Evolutionary conservation across 2,329 filamentous ascomycete genomes (phyloP).

Genomic region (Alternaria sp.): DNA sequence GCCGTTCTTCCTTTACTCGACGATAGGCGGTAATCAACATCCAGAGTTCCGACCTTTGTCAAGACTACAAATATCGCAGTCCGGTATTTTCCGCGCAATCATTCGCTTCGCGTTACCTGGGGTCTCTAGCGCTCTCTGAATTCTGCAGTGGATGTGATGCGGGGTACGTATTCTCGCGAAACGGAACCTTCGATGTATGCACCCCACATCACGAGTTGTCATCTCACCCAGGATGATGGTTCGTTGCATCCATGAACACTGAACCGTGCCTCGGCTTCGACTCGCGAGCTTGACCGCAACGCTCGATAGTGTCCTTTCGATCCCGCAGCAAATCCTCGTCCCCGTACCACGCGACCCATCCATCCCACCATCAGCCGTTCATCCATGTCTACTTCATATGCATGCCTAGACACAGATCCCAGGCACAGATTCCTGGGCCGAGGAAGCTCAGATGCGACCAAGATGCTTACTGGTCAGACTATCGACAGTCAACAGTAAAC

Average conservation of each 20-base stretch:
- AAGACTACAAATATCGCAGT: neutral
- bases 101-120: neutral
- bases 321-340: neutral
- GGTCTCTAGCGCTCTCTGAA: neutral
- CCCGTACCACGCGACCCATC: conserved; percentile 1
- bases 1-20: neutral
- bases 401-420: neutral
- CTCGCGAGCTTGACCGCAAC: conserved; percentile 1
- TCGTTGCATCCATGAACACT: conserved; percentile 1
- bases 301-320: neutral
- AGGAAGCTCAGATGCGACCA: conserved; percentile 1
- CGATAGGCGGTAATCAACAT: neutral
- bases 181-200: neutral
- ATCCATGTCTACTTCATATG: neutral
- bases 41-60: neutral
- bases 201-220: conserved; percentile 9
- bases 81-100: neutral
- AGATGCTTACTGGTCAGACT: neutral
- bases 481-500: neutral
- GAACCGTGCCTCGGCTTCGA: conserved; percentile 6
- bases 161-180: conserved; percentile 3
- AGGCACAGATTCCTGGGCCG: neutral
- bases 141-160: neutral
- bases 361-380: conserved; percentile 1
- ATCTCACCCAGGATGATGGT: neutral